A percentile compares a stretch with the other conserved stretches of the same genome.
These are phyloP conservation scores for Lanmaoa rubissima DNA, from an alignment of 768 basidiomycete genomes.

Conservation along the genomic window DNA sequence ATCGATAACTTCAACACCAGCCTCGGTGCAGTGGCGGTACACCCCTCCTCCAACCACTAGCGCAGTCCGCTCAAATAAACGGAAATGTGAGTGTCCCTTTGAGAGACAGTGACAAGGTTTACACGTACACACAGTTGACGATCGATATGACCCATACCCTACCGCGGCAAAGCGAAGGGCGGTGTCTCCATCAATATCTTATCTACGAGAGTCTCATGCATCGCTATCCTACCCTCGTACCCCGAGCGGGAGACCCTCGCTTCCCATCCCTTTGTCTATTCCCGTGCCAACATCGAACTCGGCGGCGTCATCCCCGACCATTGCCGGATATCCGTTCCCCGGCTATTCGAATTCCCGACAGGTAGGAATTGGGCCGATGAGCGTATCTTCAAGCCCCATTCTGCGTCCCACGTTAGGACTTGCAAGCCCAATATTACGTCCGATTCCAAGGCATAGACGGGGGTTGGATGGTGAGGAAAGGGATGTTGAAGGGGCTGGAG, in stretches of 20 bases:
- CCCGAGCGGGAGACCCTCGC: constrained; percentile 57
- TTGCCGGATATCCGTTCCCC: constrained; percentile 49
- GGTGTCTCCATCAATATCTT: constrained; percentile 75
- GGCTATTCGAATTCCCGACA: constrained; percentile 36
- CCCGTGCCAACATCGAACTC: constrained; percentile 59
- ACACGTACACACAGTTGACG: constrained; percentile 54
- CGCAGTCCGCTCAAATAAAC: constrained; percentile 76
- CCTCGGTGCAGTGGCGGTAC: constrained; percentile 69
- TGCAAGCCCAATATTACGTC: constrained; percentile 73
- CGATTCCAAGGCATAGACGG: constrained; percentile 54
- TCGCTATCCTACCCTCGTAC: constrained; percentile 45
- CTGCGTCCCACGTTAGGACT: constrained; percentile 68
- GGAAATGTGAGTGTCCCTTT: constrained; percentile 54
- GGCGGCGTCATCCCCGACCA: constrained; percentile 70
- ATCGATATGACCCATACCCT: constrained; percentile 83
- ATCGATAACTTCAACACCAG: constrained; percentile 51
- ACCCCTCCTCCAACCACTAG: constrained; percentile 80
- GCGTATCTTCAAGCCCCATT: constrained; percentile 72
- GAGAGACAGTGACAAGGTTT: constrained; percentile 2
- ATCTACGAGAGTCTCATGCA: constrained; percentile 60
- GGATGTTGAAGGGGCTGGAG: constrained; percentile 77
- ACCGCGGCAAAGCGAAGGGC: constrained; percentile 76
- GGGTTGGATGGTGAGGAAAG: constrained; percentile 58
- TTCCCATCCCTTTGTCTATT: constrained; percentile 64
- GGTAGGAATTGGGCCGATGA: constrained; percentile 42